Evolutionary conservation across 2,329 filamentous ascomycete species (phyloP), one percentile per base, ranked within the genome.

Genomic region (Ceratocystis ficicola): DNA sequence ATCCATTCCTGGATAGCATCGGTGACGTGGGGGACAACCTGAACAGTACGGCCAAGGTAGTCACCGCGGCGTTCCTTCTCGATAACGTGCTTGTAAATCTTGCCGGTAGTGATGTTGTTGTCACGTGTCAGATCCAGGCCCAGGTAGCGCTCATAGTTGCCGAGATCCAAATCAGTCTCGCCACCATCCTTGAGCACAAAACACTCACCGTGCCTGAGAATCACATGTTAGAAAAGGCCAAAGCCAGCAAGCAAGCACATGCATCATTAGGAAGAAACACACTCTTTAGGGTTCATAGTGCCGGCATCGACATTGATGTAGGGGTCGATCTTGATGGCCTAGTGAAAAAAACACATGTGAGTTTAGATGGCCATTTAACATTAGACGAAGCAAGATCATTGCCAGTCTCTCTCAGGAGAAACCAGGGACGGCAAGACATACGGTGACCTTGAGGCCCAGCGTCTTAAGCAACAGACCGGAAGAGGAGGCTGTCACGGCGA

Each of bases 81-180:
- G 71, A 96, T 91, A 65, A 96, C 92, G 72, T 88, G 85, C 73
- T 90, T 82, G 77, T 96, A 97, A 71, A 97, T 90, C 79, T 97
- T 96, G 73, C 94, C 94, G 5, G 93, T 96, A 2, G 94, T 99
- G 76, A 99, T 95, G 76, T 97, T 97, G 79, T 93, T 90, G 71
- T 96, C 91, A 68, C 86, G 81, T 7, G 85, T 90, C 68, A 97
- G 81, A 65, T 86, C 89, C 70, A 93, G 86, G 72, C 87, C 86
- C n/a, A 69, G 67, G 55, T 68, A 69, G 68, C 79, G 72, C 71
- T 83, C 80, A 70, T 83, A 84, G 73, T 83, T 83, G 22, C 82
- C 82, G 57, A 84, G 76, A 71, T 84, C 82, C 12, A 83, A 73
- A 70, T 83, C 81, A 48, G 74, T 74, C 72, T 79, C 88, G 70